These are phyloP conservation scores for Capsicum chinense DNA, from an alignment of 257 asterid species.

Conservation along the genomic window DNA sequence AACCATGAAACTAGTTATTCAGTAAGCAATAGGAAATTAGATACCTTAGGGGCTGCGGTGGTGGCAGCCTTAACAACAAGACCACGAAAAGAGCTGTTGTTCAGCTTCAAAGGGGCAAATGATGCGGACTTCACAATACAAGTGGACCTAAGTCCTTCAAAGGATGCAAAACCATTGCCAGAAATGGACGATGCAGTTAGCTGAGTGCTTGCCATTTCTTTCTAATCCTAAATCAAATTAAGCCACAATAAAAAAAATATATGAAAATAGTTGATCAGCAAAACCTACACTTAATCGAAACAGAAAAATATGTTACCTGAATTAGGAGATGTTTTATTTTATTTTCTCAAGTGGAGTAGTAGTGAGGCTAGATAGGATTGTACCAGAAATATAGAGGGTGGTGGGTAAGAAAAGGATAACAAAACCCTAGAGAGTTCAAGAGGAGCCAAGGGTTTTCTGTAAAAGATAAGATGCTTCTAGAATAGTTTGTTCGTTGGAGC, in stretches of 20 bases:
- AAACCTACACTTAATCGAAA: too few relatives aligned
- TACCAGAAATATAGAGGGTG: not conserved
- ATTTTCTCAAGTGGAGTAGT: not conserved
- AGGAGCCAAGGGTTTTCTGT: not conserved
- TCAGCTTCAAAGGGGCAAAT: slow-evolving; percentile 57
- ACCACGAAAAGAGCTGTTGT: slow-evolving; percentile 54
- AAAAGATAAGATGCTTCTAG: slow-evolving; percentile 31
- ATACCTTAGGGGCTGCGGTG: slow-evolving; percentile 88
- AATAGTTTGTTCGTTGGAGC: not conserved
- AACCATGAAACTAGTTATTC: not conserved
- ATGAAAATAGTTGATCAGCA: too few relatives aligned
- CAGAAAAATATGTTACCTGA: not conserved
- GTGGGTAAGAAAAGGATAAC: slow-evolving; percentile 47
- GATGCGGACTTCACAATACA: slow-evolving; percentile 48
- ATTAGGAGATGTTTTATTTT: not conserved
- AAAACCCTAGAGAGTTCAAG: slow-evolving; percentile 65
- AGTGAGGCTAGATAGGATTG: not conserved
- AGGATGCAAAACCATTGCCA: slow-evolving; percentile 67
- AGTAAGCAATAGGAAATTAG: not conserved
- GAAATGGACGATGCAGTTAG: slow-evolving; percentile 78
- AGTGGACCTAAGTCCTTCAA: slow-evolving; percentile 76
- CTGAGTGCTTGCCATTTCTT: slow-evolving; percentile 81
- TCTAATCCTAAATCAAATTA: slow-evolving; percentile 21
- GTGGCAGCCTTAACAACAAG: slow-evolving; percentile 90
- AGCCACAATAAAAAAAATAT: not conserved